Conservation (phyloP, 768 basidiomycete genomes). For the Neoboletus magnificus region DNA sequence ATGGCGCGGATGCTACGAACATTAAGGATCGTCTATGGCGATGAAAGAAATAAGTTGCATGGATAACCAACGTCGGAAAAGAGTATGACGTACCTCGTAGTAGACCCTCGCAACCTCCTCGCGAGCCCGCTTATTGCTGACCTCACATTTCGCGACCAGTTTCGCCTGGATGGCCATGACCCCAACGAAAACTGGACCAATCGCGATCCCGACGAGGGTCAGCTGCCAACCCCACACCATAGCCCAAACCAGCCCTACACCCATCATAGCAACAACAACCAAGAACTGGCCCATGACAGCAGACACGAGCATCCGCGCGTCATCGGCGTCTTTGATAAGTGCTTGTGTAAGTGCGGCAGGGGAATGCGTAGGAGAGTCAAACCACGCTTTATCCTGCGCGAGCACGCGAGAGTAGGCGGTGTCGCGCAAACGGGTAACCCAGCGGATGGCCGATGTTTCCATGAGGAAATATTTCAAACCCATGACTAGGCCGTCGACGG, state of each 20-base stretch:
- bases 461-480: slow-evolving; percentile 79
- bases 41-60: slow-evolving; percentile 2
- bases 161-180: slow-evolving; percentile 72
- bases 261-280: slow-evolving; percentile 78
- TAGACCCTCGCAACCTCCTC: slow-evolving; percentile 84
- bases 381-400: slow-evolving; percentile 82
- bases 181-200: slow-evolving; percentile 79
- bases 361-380: slow-evolving; percentile 64
- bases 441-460: slow-evolving; percentile 68
- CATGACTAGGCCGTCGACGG: slow-evolving; percentile 69
- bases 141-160: slow-evolving; percentile 69
- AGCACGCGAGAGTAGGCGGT: slow-evolving; percentile 58
- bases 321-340: slow-evolving; percentile 87
- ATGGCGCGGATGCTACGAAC: slow-evolving; percentile 85
- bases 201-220: slow-evolving; percentile 83
- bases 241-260: slow-evolving; percentile 86
- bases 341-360: slow-evolving; percentile 64
- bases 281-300: slow-evolving; percentile 67
- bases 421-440: slow-evolving; percentile 68
- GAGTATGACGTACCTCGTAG: slow-evolving; percentile 62
- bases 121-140: slow-evolving; percentile 77
- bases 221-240: slow-evolving; percentile 87
- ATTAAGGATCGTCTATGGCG: slow-evolving; percentile 64
- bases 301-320: slow-evolving; percentile 74
- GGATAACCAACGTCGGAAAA: background rate